Evolutionary conservation across 2,329 filamentous ascomycete genomes (phyloP).

Genomic region (Colletotrichum eleusines): DNA sequence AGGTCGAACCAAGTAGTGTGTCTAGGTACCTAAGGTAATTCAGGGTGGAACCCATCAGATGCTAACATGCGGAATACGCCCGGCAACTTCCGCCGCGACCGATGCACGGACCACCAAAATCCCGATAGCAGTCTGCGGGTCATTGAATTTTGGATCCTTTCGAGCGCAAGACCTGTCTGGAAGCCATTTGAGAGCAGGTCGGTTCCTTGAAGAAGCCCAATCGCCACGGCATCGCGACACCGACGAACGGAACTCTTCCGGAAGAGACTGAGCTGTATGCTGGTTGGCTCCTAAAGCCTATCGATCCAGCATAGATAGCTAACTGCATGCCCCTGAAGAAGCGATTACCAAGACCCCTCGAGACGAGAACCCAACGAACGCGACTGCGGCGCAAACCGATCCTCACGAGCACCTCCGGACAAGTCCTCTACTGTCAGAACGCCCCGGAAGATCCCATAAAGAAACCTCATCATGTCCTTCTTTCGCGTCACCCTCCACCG

Average conservation of each 20-base stretch:
- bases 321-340: constrained; percentile 2
- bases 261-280: background rate
- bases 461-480: constrained; percentile 70
- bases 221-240: constrained; percentile 14
- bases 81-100: constrained; percentile 14
- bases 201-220: constrained; percentile 3
- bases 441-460: background rate
- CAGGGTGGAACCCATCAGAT: background rate
- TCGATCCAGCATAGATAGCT: background rate
- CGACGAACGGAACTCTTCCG: background rate
- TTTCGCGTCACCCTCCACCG: constrained; percentile 94
- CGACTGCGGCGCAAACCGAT: constrained; percentile 5
- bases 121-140: constrained; percentile 1
- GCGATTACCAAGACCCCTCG: background rate
- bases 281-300: no score
- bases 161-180: background rate
- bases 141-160: constrained; percentile 29
- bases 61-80: background rate
- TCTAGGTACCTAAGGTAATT: no score
- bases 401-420: background rate
- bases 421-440: background rate
- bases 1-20: background rate
- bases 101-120: constrained; percentile 16
- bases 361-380: constrained; percentile 7
- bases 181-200: constrained; percentile 1